Percentiles rank a stretch among this genome's conserved stretches.
Conservation (phyloP, 768 basidiomycete species). For the Sarcodon sp. region DNA sequence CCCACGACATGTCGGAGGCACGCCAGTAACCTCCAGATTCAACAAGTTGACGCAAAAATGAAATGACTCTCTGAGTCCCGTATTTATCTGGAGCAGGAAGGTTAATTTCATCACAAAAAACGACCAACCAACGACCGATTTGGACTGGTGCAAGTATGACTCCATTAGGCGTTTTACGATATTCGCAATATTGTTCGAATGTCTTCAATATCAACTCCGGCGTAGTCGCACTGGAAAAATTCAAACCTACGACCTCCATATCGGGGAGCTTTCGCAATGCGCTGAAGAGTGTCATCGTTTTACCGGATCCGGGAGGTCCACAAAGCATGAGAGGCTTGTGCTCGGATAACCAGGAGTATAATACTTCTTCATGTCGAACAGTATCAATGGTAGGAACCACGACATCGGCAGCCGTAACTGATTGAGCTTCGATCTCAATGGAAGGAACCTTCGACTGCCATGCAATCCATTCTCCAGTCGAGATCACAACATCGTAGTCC, state of each 20-base stretch:
- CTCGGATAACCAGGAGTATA: slow-evolving; percentile 98
- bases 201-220: slow-evolving; percentile 98
- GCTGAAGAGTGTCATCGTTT: slow-evolving; percentile 99
- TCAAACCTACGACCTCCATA: slow-evolving; percentile 98
- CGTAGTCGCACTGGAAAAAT: slow-evolving; percentile 98
- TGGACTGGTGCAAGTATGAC: slow-evolving; percentile 88
- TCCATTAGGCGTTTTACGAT: slow-evolving; percentile 97
- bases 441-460: slow-evolving; percentile 91
- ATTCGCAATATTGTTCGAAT: slow-evolving; percentile 99
- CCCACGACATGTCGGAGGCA: slow-evolving; percentile 91
- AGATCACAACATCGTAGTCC: slow-evolving; percentile 88
- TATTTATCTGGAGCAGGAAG: slow-evolving; percentile 95
- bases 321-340: slow-evolving; percentile 98
- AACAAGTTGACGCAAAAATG: slow-evolving; percentile 93
- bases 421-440: slow-evolving; percentile 94
- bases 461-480: slow-evolving; percentile 75
- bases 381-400: slow-evolving; percentile 99
- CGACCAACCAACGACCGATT: slow-evolving; percentile 95
- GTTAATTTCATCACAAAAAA: slow-evolving; percentile 99
- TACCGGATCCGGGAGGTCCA: slow-evolving; percentile 98
- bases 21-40: slow-evolving; percentile 95
- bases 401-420: slow-evolving; percentile 90
- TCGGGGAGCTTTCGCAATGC: slow-evolving; percentile 95
- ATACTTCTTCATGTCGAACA: slow-evolving; percentile 93
- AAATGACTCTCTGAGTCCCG: slow-evolving; percentile 96